A percentile compares a stretch with the other conserved stretches of the same genome.
Evolutionary conservation across 164 flowering plant genomes (phyloP).

Genomic region (Vitis cinerea): DNA sequence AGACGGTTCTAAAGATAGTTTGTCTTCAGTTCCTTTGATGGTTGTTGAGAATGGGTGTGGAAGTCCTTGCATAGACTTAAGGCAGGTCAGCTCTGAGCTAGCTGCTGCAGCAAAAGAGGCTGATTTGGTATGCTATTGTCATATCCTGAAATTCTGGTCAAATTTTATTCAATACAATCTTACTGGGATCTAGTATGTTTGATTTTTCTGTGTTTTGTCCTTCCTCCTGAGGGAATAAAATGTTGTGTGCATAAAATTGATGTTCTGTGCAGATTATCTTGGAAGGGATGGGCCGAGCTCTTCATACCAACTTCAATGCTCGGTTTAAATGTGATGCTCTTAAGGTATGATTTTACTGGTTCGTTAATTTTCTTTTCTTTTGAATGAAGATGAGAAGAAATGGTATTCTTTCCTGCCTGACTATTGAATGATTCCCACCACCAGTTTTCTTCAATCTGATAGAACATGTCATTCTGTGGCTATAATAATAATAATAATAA

Average conservation of each 20-base stretch:
- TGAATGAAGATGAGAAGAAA: too few species aligned
- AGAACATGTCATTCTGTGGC: too few species aligned
- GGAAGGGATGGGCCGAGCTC: slow-evolving; percentile 99
- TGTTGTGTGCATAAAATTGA: neutral
- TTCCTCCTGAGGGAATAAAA: neutral
- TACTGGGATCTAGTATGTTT: neutral
- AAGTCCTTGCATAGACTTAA: slow-evolving; percentile 93
- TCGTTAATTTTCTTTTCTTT: too few species aligned
- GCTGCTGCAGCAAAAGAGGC: slow-evolving; percentile 96
- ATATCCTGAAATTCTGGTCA: slow-evolving; percentile 1
- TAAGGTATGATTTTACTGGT: slow-evolving; percentile 51
- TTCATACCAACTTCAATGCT: slow-evolving; percentile 96
- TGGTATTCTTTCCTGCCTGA: too few species aligned
- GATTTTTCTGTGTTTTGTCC: neutral
- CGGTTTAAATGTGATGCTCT: slow-evolving; percentile 84
- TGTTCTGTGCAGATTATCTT: slow-evolving; percentile 61
- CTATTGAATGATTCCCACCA: too few species aligned
- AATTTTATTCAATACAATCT: neutral
- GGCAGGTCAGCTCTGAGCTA: slow-evolving; percentile 97
- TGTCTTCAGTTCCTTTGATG: slow-evolving; percentile 73
- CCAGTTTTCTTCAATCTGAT: too few species aligned
- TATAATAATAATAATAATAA: too few species aligned
- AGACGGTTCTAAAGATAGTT: slow-evolving; percentile 48
- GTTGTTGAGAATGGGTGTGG: slow-evolving; percentile 99
- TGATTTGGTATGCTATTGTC: slow-evolving; percentile 65